phyloP scores from a whole-genome alignment of 208 protist species.

The Kentomonas sorsogonicus region DNA sequence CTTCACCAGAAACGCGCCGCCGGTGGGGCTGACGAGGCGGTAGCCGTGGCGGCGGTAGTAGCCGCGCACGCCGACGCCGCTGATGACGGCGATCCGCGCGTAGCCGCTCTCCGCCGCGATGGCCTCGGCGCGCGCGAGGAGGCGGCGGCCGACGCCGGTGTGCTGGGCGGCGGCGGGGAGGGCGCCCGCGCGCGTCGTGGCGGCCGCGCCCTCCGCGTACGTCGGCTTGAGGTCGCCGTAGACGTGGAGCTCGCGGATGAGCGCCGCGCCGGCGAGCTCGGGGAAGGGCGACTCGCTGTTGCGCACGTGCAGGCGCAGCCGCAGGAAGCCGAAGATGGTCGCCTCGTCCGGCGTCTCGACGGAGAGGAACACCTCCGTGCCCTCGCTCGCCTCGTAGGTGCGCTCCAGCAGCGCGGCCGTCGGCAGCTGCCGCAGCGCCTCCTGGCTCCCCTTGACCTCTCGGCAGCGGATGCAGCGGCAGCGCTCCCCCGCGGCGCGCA shows the following conservation, averaged over 20 bases:
- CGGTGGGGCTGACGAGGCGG: slow-evolving; percentile 23
- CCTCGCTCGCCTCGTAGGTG: slow-evolving; percentile 57
- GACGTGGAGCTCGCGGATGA: slow-evolving; percentile 98
- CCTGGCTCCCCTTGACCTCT: slow-evolving; percentile 81
- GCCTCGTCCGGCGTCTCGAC: slow-evolving; percentile 59
- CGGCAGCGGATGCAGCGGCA: slow-evolving; percentile 95
- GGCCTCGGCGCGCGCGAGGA: slow-evolving; percentile 95
- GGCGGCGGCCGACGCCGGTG: slow-evolving; percentile 92
- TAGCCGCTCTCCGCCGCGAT: slow-evolving; percentile 92
- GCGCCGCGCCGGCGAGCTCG: slow-evolving; percentile 86
- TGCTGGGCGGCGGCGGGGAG: slow-evolving; percentile 91
- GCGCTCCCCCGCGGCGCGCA: slow-evolving; percentile 81
- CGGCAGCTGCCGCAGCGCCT: slow-evolving; percentile 33
- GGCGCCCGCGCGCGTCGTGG: not conserved
- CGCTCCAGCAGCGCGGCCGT: slow-evolving; percentile 50
- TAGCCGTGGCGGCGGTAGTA: slow-evolving; percentile 98
- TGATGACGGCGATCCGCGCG: slow-evolving; percentile 94
- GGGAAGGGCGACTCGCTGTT: slow-evolving; percentile 92
- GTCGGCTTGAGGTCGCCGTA: slow-evolving; percentile 82
- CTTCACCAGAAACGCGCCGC: slow-evolving; percentile 72
- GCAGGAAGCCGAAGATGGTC: slow-evolving; percentile 78
- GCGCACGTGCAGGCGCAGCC: slow-evolving; percentile 60
- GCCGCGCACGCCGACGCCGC: slow-evolving; percentile 95
- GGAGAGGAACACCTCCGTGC: slow-evolving; percentile 75
- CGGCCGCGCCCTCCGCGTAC: slow-evolving; percentile 8